phyloP scores from a whole-genome alignment of 306 rosid genomes.

The Argentina anserina region DNA sequence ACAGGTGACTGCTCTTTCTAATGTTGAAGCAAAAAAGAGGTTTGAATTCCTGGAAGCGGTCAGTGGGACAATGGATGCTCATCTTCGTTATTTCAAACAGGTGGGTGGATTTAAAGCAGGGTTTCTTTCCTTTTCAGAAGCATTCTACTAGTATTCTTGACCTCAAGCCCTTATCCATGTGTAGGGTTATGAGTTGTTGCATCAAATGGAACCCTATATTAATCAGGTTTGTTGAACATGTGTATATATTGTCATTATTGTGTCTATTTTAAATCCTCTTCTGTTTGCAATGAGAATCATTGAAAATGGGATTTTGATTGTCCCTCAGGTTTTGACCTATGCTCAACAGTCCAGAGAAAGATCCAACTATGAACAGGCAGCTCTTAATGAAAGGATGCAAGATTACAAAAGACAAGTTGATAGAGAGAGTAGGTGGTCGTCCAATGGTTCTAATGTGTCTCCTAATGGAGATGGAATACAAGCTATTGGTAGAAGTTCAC shows the following conservation, averaged over 20 bases:
- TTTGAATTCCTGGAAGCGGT: slow-evolving; percentile 98
- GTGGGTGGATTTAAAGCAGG: slow-evolving; percentile 45
- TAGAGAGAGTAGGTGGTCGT: slow-evolving; percentile 94
- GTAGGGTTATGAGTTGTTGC: slow-evolving; percentile 64
- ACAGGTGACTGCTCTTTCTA: slow-evolving; percentile 91
- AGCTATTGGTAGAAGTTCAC: slow-evolving; percentile 99
- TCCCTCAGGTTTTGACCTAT: slow-evolving; percentile 88
- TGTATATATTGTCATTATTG: background rate
- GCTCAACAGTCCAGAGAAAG: slow-evolving; percentile 99
- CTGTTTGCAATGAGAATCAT: slow-evolving; percentile 15
- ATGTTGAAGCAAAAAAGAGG: slow-evolving; percentile 96
- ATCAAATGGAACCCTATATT: slow-evolving; percentile 80
- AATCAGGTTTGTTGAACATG: slow-evolving; percentile 66
- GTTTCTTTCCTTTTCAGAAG: slow-evolving; percentile 13
- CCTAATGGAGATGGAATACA: slow-evolving; percentile 99
- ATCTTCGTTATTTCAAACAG: slow-evolving; percentile 98
- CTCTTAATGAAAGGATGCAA: slow-evolving; percentile 98
- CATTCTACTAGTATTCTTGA: slow-evolving; percentile 12
- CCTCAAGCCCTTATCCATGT: slow-evolving; percentile 12
- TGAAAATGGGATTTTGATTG: slow-evolving; percentile 22
- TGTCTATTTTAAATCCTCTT: background rate
- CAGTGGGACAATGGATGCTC: slow-evolving; percentile 99
- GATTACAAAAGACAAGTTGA: slow-evolving; percentile 93
- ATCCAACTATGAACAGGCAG: slow-evolving; percentile 98
- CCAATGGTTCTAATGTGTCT: slow-evolving; percentile 89